These are phyloP conservation scores for Paxillus ammoniavirescens DNA, from an alignment of 768 basidiomycete species.

Conservation along the genomic window DNA sequence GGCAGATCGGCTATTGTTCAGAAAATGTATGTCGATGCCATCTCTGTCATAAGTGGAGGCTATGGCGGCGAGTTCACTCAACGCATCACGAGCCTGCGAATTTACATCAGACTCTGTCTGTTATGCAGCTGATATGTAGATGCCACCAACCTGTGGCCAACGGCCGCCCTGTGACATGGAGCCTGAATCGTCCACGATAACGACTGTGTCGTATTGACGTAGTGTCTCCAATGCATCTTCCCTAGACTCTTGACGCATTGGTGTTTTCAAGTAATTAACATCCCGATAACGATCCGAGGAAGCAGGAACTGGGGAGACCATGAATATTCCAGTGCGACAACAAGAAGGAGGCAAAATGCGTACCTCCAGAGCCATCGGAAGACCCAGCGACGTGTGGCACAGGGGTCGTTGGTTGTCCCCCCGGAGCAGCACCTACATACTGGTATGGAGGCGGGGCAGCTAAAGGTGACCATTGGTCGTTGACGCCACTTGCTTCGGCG, in stretches of 20 bases:
- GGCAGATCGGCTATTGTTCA: slow-evolving; percentile 41
- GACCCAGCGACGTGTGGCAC: slow-evolving; percentile 4
- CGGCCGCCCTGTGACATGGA: slow-evolving; percentile 46
- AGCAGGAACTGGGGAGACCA: slow-evolving; percentile 19
- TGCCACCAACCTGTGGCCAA: slow-evolving; percentile 48
- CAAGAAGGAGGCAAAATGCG: slow-evolving; percentile 18
- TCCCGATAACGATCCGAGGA: slow-evolving; percentile 16
- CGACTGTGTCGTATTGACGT: slow-evolving; percentile 51
- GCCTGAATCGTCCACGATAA: slow-evolving; percentile 60
- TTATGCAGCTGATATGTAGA: background rate
- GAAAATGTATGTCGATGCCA: slow-evolving; percentile 63
- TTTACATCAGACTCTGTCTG: background rate
- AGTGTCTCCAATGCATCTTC: slow-evolving; percentile 37
- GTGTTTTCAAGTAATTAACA: slow-evolving; percentile 23
- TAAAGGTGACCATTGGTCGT: background rate
- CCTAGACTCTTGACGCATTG: slow-evolving; percentile 24
- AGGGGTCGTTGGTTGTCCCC: background rate
- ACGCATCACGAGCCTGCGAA: slow-evolving; percentile 10
- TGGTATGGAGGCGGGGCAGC: slow-evolving; percentile 26
- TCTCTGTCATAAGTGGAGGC: slow-evolving; percentile 52
- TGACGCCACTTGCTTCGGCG: background rate
- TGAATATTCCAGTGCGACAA: slow-evolving; percentile 22
- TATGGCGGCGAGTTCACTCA: slow-evolving; percentile 46
- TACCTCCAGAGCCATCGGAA: slow-evolving; percentile 14
- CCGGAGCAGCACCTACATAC: slow-evolving; percentile 3